phyloP scores from a whole-genome alignment of 1,284 basidiomycete species.

The Apiotrichum montevideense region DNA sequence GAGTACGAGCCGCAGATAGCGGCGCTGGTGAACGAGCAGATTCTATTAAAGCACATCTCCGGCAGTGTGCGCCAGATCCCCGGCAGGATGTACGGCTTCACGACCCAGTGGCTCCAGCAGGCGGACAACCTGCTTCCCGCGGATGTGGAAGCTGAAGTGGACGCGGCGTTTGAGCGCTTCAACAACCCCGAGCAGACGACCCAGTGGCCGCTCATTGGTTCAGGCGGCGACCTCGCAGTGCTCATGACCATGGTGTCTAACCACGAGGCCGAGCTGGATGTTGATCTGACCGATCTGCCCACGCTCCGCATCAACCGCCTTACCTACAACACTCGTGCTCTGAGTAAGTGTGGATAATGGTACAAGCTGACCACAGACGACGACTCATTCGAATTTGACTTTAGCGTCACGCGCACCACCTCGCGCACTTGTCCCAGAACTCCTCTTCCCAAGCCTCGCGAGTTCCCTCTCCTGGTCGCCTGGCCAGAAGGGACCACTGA shows the following conservation, averaged over 20 bases:
- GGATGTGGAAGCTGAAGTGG: conserved; percentile 61
- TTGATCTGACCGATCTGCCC: conserved; percentile 24
- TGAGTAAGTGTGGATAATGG: conserved; percentile 22
- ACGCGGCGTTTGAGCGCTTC: conserved; percentile 54
- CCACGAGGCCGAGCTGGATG: conserved; percentile 31
- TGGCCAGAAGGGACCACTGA: neutral
- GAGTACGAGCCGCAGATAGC: conserved; percentile 54
- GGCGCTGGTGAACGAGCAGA: conserved; percentile 26
- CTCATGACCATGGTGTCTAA: conserved; percentile 38
- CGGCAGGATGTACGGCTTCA: conserved; percentile 26
- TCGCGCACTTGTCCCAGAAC: neutral
- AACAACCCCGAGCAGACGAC: conserved; percentile 50
- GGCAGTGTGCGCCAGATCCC: conserved; percentile 7
- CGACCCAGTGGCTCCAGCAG: conserved; percentile 40
- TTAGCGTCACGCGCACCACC: conserved; percentile 5
- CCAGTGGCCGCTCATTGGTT: conserved; percentile 31
- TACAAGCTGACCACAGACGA: conserved; percentile 25
- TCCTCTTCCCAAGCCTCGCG: conserved; percentile 1
- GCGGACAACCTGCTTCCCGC: conserved; percentile 55
- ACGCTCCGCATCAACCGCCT: conserved; percentile 18
- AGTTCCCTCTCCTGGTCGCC: neutral
- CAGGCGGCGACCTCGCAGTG: conserved; percentile 32
- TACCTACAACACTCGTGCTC: conserved; percentile 35
- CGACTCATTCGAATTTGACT: conserved; percentile 34
- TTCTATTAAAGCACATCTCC: conserved; percentile 22